Base-by-base conservation (phyloP, 2,329 filamentous ascomycete species). In the Drechslerella dactyloides region DNA sequence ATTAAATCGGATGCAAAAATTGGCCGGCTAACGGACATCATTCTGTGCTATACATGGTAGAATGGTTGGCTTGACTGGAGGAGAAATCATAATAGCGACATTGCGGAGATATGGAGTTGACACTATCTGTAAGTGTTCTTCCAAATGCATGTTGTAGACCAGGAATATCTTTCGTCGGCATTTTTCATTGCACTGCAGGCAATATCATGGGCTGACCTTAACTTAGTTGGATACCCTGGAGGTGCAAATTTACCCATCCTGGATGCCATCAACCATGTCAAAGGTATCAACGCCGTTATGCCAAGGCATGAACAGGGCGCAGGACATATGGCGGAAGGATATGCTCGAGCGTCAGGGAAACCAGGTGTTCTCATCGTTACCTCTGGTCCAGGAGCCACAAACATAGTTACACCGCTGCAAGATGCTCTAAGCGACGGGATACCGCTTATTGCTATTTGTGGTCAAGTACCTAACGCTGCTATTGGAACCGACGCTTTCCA, bases 401-500 rank as follows among this genome's bases (percentile, higher is more conserved):
- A 99, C 79, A 90, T 97, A 74, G 87, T 97, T 74, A 97, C 94
- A 33, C 93, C 94, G 6, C 92, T 97, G 87, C 93, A 96, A 78
- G 93, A 97, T 81, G 94, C 94, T 74, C 84, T 96, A 61, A 96
- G 93, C 65, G 94, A 99, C 79, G 94, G 94, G 75, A 97, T 91
- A 0, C 94, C 94, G 40, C 88, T 99, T 86, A 90, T 97, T 55
- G 94, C 97, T 54, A 97, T 99, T 82, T 89, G 86, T 75, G 94
- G 94, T 55, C 94, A 99, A 86, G 94, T 99, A 73, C 85, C 87
- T 6, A 97, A 93, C 37, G 87, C 85, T 52, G 90, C 91, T 61
- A 97, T 97, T 80, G 94, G 94, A 73, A 96, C 90, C 74, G 93
- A 97, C 80, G 91, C 92, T 64, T 97, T 97, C 85, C 94, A 99